phyloP scores from a whole-genome alignment of 768 basidiomycete genomes.

The Termitomyces sp. region DNA sequence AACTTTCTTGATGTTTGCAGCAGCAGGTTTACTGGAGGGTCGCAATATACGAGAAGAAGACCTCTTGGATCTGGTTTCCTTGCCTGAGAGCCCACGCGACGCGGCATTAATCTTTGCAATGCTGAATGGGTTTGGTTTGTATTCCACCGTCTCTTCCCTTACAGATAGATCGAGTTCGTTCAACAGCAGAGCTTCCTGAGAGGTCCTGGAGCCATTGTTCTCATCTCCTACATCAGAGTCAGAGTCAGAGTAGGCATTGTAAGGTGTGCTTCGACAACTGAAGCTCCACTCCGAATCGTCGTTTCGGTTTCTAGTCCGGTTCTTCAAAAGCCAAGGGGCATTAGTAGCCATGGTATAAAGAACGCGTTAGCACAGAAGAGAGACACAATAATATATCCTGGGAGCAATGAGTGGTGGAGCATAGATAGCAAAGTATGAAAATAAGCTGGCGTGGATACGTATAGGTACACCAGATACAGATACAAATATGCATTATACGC shows the following conservation, averaged over 20 bases:
- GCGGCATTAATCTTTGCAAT: slow-evolving; percentile 79
- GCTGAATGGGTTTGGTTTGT: slow-evolving; percentile 75
- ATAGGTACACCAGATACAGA: too few species aligned
- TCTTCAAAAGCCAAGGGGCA: not conserved
- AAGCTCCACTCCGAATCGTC: slow-evolving; percentile 29
- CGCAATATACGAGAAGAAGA: not conserved
- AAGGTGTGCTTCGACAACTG: slow-evolving; percentile 24
- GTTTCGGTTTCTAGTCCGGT: not conserved
- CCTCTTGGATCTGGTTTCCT: not conserved
- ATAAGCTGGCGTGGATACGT: too few species aligned
- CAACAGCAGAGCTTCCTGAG: slow-evolving; percentile 24
- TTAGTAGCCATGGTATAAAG: not conserved
- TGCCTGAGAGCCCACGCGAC: slow-evolving; percentile 25
- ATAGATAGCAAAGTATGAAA: not conserved
- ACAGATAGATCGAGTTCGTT: slow-evolving; percentile 55
- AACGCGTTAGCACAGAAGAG: not conserved
- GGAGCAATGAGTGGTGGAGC: not conserved
- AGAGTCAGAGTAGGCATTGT: slow-evolving; percentile 18
- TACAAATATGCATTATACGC: too few species aligned
- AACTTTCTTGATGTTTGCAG: not conserved
- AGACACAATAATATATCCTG: not conserved
- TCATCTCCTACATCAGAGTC: slow-evolving; percentile 15
- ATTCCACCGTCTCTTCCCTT: slow-evolving; percentile 55
- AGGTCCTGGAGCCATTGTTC: slow-evolving; percentile 15
- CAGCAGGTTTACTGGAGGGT: not conserved